Evolutionary conservation across 1,284 basidiomycete species (phyloP).

Genomic region (Omphalotus olearius): DNA sequence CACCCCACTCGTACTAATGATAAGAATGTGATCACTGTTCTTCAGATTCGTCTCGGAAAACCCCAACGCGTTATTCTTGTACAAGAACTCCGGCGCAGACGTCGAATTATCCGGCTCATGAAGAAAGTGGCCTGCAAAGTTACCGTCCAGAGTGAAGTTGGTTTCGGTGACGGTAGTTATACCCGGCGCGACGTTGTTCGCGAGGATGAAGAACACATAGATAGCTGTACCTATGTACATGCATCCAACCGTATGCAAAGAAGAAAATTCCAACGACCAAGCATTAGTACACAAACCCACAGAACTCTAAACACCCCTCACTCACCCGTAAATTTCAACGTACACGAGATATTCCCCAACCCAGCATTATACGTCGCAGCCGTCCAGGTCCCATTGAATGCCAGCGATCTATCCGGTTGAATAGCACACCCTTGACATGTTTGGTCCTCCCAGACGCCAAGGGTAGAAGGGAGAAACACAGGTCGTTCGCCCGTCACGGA

Average conservation of each 20-base stretch:
- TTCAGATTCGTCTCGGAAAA: constrained; percentile 19
- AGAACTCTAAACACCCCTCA: background rate
- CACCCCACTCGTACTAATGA: constrained; percentile 20
- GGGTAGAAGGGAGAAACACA: constrained; percentile 1
- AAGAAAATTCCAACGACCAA: background rate
- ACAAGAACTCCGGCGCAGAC: constrained; percentile 15
- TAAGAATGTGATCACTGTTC: constrained; percentile 23
- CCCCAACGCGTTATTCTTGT: constrained; percentile 22
- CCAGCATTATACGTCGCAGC: constrained; percentile 9
- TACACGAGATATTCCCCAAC: constrained; percentile 5
- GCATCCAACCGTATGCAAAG: background rate
- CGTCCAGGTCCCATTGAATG: constrained; percentile 11
- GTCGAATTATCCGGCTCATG: constrained; percentile 16
- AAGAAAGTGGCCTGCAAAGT: constrained; percentile 13
- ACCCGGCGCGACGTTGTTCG: constrained; percentile 11
- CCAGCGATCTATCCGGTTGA: constrained; percentile 1
- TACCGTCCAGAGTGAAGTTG: constrained; percentile 24
- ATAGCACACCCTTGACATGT: constrained; percentile 7
- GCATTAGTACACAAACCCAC: background rate
- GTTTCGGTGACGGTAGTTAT: constrained; percentile 21
- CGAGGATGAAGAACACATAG: constrained; percentile 13
- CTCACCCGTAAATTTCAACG: constrained; percentile 11
- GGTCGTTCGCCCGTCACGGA: constrained; percentile 6
- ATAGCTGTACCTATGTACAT: constrained; percentile 9
- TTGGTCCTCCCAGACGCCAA: constrained; percentile 11